Percentiles rank a stretch among this genome's conserved stretches.
phyloP scores from a whole-genome alignment of 495 filamentous ascomycete species.

The Penicillium ochrochloron region DNA sequence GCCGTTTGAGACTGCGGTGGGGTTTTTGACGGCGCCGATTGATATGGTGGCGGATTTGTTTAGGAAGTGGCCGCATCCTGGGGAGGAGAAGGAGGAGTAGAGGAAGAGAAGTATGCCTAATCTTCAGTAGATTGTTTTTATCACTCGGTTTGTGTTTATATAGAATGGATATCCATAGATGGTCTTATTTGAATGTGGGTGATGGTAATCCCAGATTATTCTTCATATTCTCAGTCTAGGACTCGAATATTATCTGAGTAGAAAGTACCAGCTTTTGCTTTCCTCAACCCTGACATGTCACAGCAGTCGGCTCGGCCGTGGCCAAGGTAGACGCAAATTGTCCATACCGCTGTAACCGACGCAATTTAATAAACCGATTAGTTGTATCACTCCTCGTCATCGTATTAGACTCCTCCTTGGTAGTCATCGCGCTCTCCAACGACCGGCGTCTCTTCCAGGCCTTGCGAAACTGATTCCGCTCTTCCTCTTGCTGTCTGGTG shows the following conservation, averaged over 20 bases:
- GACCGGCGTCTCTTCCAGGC: slow-evolving; percentile 40
- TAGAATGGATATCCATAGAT: not conserved
- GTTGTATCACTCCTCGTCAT: slow-evolving; percentile 8
- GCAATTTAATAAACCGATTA: slow-evolving; percentile 20
- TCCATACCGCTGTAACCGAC: slow-evolving; percentile 25
- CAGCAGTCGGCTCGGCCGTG: slow-evolving; percentile 15
- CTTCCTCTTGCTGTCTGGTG: slow-evolving; percentile 44
- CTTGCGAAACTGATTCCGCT: slow-evolving; percentile 47
- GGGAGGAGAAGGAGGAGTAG: slow-evolving; percentile 6
- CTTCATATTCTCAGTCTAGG: not conserved
- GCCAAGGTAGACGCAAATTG: slow-evolving; percentile 19
- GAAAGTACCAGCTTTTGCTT: not conserved
- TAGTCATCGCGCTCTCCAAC: slow-evolving; percentile 8
- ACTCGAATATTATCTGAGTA: not conserved
- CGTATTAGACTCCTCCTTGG: not conserved
- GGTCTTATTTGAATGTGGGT: not conserved
- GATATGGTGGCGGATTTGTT: slow-evolving; percentile 36
- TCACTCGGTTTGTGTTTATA: not conserved
- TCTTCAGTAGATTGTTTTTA: not conserved
- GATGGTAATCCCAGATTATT: not conserved
- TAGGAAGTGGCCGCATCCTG: slow-evolving; percentile 36
- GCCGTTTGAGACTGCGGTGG: slow-evolving; percentile 34
- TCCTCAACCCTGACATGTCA: slow-evolving; percentile 22
- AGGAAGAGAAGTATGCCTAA: not conserved
- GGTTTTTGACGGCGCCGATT: slow-evolving; percentile 32